Conservation (phyloP, 192 early-diverging fungal species). For the Chytriomyces confervae region DNA sequence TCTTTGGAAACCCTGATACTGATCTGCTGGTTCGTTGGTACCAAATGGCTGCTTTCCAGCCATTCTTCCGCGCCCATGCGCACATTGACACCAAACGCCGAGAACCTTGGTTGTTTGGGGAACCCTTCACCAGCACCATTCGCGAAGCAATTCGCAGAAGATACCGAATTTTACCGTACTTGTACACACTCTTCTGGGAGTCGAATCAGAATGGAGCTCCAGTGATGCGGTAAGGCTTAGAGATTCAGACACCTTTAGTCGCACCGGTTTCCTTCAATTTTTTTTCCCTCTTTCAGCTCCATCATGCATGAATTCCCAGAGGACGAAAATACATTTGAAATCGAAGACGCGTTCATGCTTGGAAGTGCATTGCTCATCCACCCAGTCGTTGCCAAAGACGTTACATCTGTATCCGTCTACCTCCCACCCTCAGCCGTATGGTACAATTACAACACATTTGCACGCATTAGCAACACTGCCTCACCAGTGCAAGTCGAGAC, state of each 20-base stretch:
- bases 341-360: conserved; percentile 91
- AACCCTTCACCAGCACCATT: conserved; percentile 78
- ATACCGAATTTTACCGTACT: conserved; percentile 88
- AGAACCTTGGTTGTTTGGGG: conserved; percentile 95
- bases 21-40: conserved; percentile 98
- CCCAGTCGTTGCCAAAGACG: conserved; percentile 67
- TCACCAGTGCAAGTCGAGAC: conserved; percentile 49
- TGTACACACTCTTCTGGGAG: conserved; percentile 92
- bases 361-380: conserved; percentile 80
- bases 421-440: conserved; percentile 76
- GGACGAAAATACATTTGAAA: conserved; percentile 75
- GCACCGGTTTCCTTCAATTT: neutral
- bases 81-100: conserved; percentile 97
- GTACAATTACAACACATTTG: conserved; percentile 73
- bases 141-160: conserved; percentile 80
- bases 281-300: conserved; percentile 58
- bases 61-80: conserved; percentile 97
- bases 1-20: conserved; percentile 92
- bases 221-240: conserved; percentile 62
- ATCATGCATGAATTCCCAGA: conserved; percentile 89
- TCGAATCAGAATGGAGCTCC: conserved; percentile 76
- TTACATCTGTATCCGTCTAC: conserved; percentile 67
- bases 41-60: conserved; percentile 92
- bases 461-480: conserved; percentile 35
- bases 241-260: neutral